These are phyloP conservation scores for Taphrina wiesneri DNA, from an alignment of 1,139 yeast genomes.

Conservation along the genomic window DNA sequence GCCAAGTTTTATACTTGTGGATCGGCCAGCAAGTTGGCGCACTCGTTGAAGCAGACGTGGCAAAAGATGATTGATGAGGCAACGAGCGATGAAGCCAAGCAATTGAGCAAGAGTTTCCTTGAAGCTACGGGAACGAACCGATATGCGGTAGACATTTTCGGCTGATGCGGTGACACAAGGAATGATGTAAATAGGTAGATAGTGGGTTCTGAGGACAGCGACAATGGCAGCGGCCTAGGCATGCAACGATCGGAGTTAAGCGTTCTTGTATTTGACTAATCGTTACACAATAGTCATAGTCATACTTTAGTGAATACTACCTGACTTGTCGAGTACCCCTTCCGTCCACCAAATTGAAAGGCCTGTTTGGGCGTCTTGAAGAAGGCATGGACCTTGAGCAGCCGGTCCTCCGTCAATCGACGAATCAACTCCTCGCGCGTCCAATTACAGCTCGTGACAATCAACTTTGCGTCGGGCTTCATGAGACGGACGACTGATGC, in stretches of 20 bases:
- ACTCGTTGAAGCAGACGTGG: conserved; percentile 24
- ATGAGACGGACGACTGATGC: conserved; percentile 59
- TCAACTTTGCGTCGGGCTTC: conserved; percentile 58
- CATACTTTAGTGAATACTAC: conserved; percentile 3
- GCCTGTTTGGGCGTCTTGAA: conserved; percentile 16
- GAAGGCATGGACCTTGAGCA: conserved; percentile 18
- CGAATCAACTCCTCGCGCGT: conserved; percentile 71
- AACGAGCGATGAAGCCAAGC: background rate
- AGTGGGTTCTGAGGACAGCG: no score
- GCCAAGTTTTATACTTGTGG: conserved; percentile 32
- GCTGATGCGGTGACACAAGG: no score
- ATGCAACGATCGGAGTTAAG: background rate
- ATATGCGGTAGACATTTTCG: conserved; percentile 29
- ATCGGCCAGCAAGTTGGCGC: conserved; percentile 30
- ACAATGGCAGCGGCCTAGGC: background rate
- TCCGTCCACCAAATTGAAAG: conserved; percentile 15
- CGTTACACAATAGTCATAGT: no score
- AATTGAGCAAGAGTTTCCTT: background rate
- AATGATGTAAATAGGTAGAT: no score
- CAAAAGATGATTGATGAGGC: conserved; percentile 20
- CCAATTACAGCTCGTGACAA: conserved; percentile 94
- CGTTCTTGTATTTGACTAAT: no score
- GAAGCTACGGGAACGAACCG: conserved; percentile 25
- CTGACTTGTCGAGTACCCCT: conserved; percentile 3
- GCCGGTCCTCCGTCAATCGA: conserved; percentile 7